These are phyloP conservation scores for Cokeromyces recurvatus DNA, from an alignment of 371 early-diverging fungal species.

Conservation along the genomic window DNA sequence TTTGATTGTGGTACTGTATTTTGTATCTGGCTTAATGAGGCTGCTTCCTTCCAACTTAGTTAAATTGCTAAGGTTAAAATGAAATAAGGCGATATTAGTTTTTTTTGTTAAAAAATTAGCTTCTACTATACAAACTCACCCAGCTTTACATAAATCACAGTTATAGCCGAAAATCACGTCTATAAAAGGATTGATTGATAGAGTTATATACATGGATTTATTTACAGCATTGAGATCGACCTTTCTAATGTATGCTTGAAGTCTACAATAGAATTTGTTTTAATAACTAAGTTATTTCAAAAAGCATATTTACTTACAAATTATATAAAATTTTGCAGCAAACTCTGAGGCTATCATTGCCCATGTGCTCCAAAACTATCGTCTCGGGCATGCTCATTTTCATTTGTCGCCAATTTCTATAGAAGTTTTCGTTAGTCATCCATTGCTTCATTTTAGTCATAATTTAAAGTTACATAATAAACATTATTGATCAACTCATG, in stretches of 20 bases:
- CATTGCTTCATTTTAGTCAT: slow-evolving; percentile 11
- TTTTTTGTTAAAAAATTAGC: not conserved
- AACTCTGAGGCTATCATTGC: slow-evolving; percentile 11
- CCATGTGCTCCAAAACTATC: slow-evolving; percentile 7
- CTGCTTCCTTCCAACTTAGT: no score
- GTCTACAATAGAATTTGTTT: no score
- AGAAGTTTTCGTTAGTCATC: slow-evolving; percentile 4
- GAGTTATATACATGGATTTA: slow-evolving; percentile 4
- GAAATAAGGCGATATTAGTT: no score
- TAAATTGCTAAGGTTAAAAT: no score
- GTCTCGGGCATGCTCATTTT: slow-evolving; percentile 10
- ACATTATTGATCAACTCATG: slow-evolving; percentile 4
- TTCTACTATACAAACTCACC: slow-evolving; percentile 1
- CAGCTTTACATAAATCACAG: slow-evolving; percentile 3
- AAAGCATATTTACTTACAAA: slow-evolving; percentile 9
- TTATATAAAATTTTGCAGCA: slow-evolving; percentile 5
- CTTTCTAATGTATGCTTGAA: slow-evolving; percentile 9
- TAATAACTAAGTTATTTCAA: no score
- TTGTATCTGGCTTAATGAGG: no score
- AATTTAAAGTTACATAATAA: slow-evolving; percentile 11
- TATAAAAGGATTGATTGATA: slow-evolving; percentile 3
- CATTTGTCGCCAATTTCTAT: slow-evolving; percentile 11
- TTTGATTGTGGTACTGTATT: no score
- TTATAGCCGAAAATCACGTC: slow-evolving; percentile 4
- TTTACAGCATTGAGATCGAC: slow-evolving; percentile 3